Evolutionary conservation across 2,329 filamentous ascomycete genomes (phyloP), one percentile per base, ranked within the genome.

Genomic region (Ophiobolus disseminans): DNA sequence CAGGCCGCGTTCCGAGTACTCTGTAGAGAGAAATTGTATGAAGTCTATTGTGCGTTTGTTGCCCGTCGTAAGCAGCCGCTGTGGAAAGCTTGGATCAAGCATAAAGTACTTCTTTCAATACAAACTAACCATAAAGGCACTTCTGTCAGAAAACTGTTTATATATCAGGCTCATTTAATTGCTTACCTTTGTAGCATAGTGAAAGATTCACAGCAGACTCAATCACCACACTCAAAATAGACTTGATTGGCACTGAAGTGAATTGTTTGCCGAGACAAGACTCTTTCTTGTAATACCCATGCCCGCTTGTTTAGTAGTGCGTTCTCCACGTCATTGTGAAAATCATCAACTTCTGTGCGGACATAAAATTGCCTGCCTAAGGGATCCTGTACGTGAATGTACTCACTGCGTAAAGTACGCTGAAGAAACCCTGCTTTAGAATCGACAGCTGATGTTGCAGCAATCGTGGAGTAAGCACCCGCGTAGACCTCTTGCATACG

Each of bases 251-350:
- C 45, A 26, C 37, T 61, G 32, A 64, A 62, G 32, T 58, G 45
- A 19, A 62, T 53, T n/a, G 54, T 61, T n/a, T 55, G 47, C 31
- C 38, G 34, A 13, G 57, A 43, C 17, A 62, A 41, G 8, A 53
- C 55, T 16, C 48, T 30, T 30, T 62, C 60, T 41, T 63, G 54
- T 38, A 63, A 39, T 5, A 61, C 61, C 61, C 55, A 63, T 25
- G 50, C 59, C 42, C 57, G 46, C 11, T 13, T 58, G 45, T 62
- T 60, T n/a, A 63, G 53, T 31, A 13, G 31, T 28, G 48, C 55
- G 5, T 45, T 36, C 13, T 36, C 45, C 11, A 57, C 42, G 39
- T 55, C 40, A 3, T 42, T 38, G 20, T 52, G 19, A 19, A 54
- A 59, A 38, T 57, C 47, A 45, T 62, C 54, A 3, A 50, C 55